These are phyloP conservation scores for Colletotrichum sp. DNA, from an alignment of 2,329 filamentous ascomycete species.

Conservation along the genomic window DNA sequence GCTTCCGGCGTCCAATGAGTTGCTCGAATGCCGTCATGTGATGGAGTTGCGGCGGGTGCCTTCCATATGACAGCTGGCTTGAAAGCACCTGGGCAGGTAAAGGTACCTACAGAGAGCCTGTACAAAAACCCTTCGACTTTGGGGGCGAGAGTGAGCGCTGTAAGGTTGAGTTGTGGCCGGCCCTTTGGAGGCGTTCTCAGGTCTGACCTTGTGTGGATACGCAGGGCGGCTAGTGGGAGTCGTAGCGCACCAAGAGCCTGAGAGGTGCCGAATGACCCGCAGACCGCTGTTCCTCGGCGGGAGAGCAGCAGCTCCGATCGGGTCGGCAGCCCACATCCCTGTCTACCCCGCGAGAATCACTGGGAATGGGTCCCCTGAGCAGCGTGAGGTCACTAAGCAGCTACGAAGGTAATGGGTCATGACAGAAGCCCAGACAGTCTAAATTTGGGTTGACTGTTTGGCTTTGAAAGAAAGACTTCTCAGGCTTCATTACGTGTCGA, in stretches of 20 bases:
- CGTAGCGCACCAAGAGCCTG: background rate
- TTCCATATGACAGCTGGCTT: conserved; percentile 9
- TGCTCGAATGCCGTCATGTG: conserved; percentile 15
- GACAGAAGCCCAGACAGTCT: background rate
- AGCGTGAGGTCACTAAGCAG: conserved; percentile 4
- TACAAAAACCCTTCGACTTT: background rate
- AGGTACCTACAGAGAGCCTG: background rate
- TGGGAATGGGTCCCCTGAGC: background rate
- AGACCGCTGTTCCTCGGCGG: background rate
- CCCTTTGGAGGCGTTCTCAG: background rate
- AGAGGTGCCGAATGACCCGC: conserved; percentile 13
- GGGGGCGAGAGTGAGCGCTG: background rate
- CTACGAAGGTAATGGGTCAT: background rate
- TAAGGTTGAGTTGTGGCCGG: background rate
- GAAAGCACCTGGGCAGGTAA: background rate
- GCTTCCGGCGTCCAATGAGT: conserved; percentile 3
- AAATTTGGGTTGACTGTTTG: background rate
- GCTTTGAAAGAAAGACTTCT: background rate
- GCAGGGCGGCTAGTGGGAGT: background rate
- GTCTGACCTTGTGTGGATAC: conserved; percentile 3
- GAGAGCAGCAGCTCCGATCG: background rate
- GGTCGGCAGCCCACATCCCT: conserved; percentile 1
- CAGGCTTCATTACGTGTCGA: background rate
- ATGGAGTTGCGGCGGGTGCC: background rate
- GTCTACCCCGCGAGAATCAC: conserved; percentile 11